Conservation (phyloP, 2,329 filamentous ascomycete genomes). For the Exophiala sideris region DNA sequence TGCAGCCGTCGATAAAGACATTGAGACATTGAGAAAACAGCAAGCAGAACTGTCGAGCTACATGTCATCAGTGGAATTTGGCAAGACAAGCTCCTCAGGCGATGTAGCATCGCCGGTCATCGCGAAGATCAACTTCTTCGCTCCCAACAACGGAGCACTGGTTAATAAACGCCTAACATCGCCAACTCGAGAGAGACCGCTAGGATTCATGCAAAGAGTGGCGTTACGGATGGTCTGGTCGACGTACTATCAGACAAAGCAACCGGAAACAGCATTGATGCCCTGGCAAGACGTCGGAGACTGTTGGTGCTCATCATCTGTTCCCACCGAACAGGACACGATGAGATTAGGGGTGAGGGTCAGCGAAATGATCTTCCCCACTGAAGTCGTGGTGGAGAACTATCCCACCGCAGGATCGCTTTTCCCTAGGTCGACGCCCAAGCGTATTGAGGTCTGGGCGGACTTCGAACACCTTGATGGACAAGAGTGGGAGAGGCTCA, state of each 20-base stretch:
- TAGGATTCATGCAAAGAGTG: slow-evolving; percentile 25
- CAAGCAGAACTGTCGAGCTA: slow-evolving; percentile 21
- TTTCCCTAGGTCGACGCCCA: slow-evolving; percentile 60
- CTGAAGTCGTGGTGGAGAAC: slow-evolving; percentile 70
- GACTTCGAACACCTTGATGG: slow-evolving; percentile 48
- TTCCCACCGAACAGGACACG: slow-evolving; percentile 37
- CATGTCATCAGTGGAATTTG: slow-evolving; percentile 5
- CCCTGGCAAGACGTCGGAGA: slow-evolving; percentile 77
- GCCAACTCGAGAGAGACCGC: slow-evolving; percentile 43
- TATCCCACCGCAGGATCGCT: slow-evolving; percentile 61
- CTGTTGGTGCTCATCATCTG: slow-evolving; percentile 72
- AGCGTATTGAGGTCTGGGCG: slow-evolving; percentile 68
- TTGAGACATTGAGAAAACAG: slow-evolving; percentile 20
- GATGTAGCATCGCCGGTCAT: slow-evolving; percentile 26
- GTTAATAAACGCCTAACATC: slow-evolving; percentile 62
- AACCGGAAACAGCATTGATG: slow-evolving; percentile 57
- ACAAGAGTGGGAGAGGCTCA: slow-evolving; percentile 19
- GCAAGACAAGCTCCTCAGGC: neutral
- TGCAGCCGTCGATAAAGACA: slow-evolving; percentile 13
- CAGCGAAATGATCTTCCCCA: slow-evolving; percentile 56
- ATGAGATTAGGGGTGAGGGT: slow-evolving; percentile 42
- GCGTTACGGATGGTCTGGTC: slow-evolving; percentile 20
- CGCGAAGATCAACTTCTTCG: slow-evolving; percentile 68
- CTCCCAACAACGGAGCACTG: slow-evolving; percentile 60
- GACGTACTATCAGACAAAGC: slow-evolving; percentile 23